These are phyloP conservation scores for Ceriops tagal DNA, from an alignment of 345 rosid genomes.

Conservation along the genomic window DNA sequence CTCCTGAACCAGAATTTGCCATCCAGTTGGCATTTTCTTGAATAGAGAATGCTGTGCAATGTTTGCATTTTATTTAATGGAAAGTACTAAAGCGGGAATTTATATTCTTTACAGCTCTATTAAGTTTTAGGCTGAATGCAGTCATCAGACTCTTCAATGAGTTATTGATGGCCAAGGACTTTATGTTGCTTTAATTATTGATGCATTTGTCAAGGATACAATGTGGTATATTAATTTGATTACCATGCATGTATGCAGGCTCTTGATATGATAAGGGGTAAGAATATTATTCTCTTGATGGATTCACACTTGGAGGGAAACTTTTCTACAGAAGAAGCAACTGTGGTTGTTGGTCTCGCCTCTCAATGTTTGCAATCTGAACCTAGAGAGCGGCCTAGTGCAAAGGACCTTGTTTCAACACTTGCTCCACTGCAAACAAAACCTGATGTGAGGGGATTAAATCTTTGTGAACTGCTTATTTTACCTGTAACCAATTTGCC, in stretches of 20 bases:
- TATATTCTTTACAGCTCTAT: no score
- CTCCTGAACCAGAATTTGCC: not conserved
- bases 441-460: slow-evolving; percentile 61
- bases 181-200: not conserved
- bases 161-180: not conserved
- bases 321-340: slow-evolving; percentile 88
- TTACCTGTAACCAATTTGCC: not conserved
- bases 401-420: slow-evolving; percentile 66
- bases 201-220: not conserved
- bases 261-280: slow-evolving; percentile 84
- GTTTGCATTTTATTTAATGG: no score
- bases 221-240: slow-evolving; percentile 12
- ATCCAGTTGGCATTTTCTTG: not conserved
- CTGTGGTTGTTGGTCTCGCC: slow-evolving; percentile 71
- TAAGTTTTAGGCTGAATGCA: not conserved
- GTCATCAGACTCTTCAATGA: no score
- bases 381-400: slow-evolving; percentile 90
- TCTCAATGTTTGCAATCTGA: slow-evolving; percentile 85
- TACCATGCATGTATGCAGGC: slow-evolving; percentile 49
- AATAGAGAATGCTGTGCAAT: no score
- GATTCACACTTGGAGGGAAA: slow-evolving; percentile 95
- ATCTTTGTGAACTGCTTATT: not conserved
- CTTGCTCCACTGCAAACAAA: slow-evolving; percentile 76
- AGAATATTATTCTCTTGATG: slow-evolving; percentile 69
- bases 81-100: no score